Evolutionary conservation across 805 yeast species (phyloP).

Genomic region (Metschnikowia matae): DNA sequence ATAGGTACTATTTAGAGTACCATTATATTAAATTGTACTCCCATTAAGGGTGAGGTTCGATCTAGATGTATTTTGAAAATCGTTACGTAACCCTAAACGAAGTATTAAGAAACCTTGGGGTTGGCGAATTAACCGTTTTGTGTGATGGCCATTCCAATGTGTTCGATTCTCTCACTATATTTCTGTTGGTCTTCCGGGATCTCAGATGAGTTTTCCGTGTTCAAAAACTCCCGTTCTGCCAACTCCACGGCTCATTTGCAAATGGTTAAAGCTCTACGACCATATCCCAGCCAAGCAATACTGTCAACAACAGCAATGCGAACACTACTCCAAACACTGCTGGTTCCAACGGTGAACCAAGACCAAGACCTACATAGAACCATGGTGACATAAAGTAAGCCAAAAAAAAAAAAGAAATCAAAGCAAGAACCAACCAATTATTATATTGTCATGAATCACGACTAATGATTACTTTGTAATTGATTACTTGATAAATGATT

Average conservation of each 20-base stretch:
- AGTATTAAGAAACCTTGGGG: slow-evolving; percentile 51
- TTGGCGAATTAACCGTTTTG: slow-evolving; percentile 77
- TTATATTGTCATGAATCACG: no score
- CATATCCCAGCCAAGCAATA: slow-evolving; percentile 41
- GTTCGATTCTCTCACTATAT: slow-evolving; percentile 62
- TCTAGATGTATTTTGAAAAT: no score
- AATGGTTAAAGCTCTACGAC: slow-evolving; percentile 83
- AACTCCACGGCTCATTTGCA: slow-evolving; percentile 87
- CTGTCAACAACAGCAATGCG: not conserved
- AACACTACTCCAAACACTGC: not conserved
- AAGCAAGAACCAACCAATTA: not conserved
- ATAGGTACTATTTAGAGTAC: no score
- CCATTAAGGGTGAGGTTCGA: no score
- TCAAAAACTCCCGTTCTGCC: slow-evolving; percentile 61
- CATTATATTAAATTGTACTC: no score
- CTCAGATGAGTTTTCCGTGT: slow-evolving; percentile 22
- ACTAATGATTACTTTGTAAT: no score
- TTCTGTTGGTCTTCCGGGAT: slow-evolving; percentile 29
- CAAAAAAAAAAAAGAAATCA: no score
- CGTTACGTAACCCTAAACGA: no score
- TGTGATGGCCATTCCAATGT: slow-evolving; percentile 72
- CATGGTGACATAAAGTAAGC: not conserved
- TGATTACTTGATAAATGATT: no score
- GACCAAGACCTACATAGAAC: not conserved
- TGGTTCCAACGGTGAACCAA: not conserved